Percentiles rank a stretch among this genome's conserved stretches.
Evolutionary conservation across 2,329 filamentous ascomycete genomes (phyloP).

Genomic region (Exophiala sideris): DNA sequence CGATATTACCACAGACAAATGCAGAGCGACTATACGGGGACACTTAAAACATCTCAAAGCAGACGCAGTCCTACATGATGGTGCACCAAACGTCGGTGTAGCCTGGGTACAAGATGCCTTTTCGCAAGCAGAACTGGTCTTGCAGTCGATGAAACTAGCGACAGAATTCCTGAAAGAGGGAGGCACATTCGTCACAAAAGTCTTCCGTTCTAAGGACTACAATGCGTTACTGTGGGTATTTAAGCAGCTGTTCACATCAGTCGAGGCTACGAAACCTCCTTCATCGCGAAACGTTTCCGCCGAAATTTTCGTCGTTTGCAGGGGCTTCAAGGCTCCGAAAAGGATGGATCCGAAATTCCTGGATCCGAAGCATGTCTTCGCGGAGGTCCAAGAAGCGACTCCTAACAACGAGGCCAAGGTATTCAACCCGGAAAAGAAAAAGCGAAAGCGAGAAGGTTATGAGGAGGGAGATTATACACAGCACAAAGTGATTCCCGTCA

Average conservation of each 20-base stretch:
- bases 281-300: conserved; percentile 94
- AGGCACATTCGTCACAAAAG: conserved; percentile 93
- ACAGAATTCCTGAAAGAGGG: conserved; percentile 88
- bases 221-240: conserved; percentile 95
- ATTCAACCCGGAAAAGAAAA: conserved; percentile 96
- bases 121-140: conserved; percentile 87
- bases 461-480: conserved; percentile 93
- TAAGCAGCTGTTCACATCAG: conserved; percentile 91
- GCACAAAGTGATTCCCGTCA: conserved; percentile 83
- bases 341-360: conserved; percentile 87
- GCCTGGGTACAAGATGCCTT: conserved; percentile 98
- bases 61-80: conserved; percentile 92
- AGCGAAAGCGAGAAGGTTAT: conserved; percentile 95
- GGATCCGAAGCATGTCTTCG: conserved; percentile 85
- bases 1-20: conserved; percentile 97
- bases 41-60: conserved; percentile 96
- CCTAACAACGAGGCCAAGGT: conserved; percentile 98
- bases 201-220: conserved; percentile 96
- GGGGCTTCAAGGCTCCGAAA: conserved; percentile 93
- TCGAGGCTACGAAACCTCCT: conserved; percentile 95
- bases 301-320: conserved; percentile 97
- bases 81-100: conserved; percentile 95
- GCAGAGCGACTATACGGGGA: conserved; percentile 79
- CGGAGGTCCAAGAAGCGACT: conserved; percentile 77
- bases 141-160: conserved; percentile 88